Evolutionary conservation across 1,284 basidiomycete genomes (phyloP), one percentile per base, ranked within the genome.

Genomic region (Ganoderma boninense): DNA sequence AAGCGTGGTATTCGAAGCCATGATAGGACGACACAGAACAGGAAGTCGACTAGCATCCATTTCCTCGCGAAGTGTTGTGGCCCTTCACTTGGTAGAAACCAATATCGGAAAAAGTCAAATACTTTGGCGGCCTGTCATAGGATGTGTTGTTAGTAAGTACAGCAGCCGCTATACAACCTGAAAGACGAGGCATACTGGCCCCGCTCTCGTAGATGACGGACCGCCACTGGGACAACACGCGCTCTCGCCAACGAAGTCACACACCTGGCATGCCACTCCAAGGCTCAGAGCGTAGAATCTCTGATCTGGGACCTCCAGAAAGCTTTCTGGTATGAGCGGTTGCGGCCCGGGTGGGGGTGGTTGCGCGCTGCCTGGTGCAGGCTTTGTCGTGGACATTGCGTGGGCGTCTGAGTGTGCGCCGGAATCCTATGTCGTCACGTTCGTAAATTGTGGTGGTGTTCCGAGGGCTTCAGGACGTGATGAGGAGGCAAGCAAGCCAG

Each of bases 1-100:
- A 96, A 85, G 54, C 93, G 86, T 14, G 95, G 95, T 84, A 96
- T 94, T 70, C 92, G 90, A 26, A 96, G 85, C 73, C 86, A 85
- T 1, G 89, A 85, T 29, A 96, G 87, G 32, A 86, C 73, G 1
- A 85, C 76, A 76, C 92, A 87, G 77, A 89, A 92, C 26, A 86
- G 77, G 68, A 90, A 83, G 81, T 96, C 94, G 72, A 90, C 82
- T 35, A 89, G 75, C 35, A 93, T 81, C 94, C 94, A 95, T 82
- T 94, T 95, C 74, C 81, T 83, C 59, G 81, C 73, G 79, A 86
- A 86, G 74, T 83, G 80, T 71, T 75, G 65, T 62, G 70, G 68
- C 49, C 23, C 44, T 77, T 77, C 66, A 81, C 79, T 73, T 67
- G 73, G 80, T 78, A 83, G 80, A 26, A 88, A 81, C 68, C 89